Evolutionary conservation across 108 stramenopile genomes (phyloP).

Genomic region (Fragilaria crotonensis): DNA sequence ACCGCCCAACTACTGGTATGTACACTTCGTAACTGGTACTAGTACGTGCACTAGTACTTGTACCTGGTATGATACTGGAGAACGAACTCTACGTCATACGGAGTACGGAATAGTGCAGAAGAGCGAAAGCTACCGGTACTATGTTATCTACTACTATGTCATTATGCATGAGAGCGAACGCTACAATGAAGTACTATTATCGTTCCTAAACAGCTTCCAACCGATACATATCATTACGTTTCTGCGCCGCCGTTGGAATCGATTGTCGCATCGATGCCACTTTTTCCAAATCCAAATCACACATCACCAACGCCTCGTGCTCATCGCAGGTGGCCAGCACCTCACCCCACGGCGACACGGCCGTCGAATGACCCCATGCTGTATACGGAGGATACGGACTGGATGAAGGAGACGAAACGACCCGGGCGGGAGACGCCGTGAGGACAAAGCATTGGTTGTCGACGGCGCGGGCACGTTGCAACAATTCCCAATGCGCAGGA

Average conservation of each 20-base stretch:
- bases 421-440: slow-evolving; percentile 92
- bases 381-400: slow-evolving; percentile 87
- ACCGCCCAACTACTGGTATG: too few relatives aligned
- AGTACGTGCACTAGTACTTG: too few relatives aligned
- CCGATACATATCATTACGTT: slow-evolving; percentile 67
- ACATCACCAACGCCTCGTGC: slow-evolving; percentile 71
- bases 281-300: slow-evolving; percentile 81
- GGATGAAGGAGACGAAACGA: slow-evolving; percentile 24
- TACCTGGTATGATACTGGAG: too few relatives aligned
- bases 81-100: too few relatives aligned
- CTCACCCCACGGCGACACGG: slow-evolving; percentile 95
- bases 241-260: slow-evolving; percentile 72
- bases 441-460: slow-evolving; percentile 97
- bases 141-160: too few relatives aligned
- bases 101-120: too few relatives aligned
- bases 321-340: slow-evolving; percentile 90
- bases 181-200: too few relatives aligned
- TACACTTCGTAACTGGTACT: too few relatives aligned
- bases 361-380: slow-evolving; percentile 98
- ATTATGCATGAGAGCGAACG: too few relatives aligned
- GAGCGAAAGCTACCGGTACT: too few relatives aligned
- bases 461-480: slow-evolving; percentile 94
- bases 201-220: slow-evolving; percentile 27
- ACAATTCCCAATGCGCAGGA: slow-evolving; percentile 97
- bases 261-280: slow-evolving; percentile 76